Base-by-base conservation (phyloP, 1,284 basidiomycete genomes). In the Athelia sp. region DNA sequence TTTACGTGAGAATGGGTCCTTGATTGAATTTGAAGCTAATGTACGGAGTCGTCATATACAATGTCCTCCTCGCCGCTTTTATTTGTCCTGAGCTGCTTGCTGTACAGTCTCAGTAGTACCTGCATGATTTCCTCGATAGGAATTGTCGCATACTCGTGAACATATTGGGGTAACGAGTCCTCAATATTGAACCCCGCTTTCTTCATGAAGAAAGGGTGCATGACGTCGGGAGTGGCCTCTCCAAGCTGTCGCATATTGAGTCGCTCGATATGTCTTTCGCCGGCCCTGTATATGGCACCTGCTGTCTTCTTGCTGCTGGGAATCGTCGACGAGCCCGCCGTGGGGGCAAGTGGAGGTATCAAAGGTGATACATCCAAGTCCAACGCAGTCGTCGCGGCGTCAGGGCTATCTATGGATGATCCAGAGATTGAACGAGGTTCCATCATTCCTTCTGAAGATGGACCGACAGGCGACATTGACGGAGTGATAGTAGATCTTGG, bases 61-160 rank as follows among this genome's bases (percentile, higher is more conserved):
- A 13, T 29, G 13, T 29, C 50, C 54, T 44, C 52, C 51, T 50
- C 52, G 58, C 59, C 36, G 64, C 57, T 22, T 63, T 58, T 43
- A 74, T 70, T 13, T 29, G 26, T 6, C 6, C 26, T 29, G 47
- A 93, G 65, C 61, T 93, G 91, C 58, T 79, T 82, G 64, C 84
- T 90, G 60, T 93, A 94, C 54, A 94, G 52, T 61, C 82, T 86
- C 52, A 93, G 63, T 19, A 93, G 71, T 45, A 83, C 77, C 61
- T 91, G 87, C 85, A 92, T 90, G 49, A 93, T 89, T 61, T 89
- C 82, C 66, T 93, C 90, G 50, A 94, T 71, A 1, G 90, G 88
- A 51, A 78, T 69, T 3, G 90, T 90, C 9, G 90, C 91, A 57
- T 91, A 93, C 64, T 93, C 89, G 57, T 94, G 84, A 43, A 93